Evolutionary conservation across 2,329 filamentous ascomycete genomes (phyloP).

Genomic region (Seiridium unicorne): DNA sequence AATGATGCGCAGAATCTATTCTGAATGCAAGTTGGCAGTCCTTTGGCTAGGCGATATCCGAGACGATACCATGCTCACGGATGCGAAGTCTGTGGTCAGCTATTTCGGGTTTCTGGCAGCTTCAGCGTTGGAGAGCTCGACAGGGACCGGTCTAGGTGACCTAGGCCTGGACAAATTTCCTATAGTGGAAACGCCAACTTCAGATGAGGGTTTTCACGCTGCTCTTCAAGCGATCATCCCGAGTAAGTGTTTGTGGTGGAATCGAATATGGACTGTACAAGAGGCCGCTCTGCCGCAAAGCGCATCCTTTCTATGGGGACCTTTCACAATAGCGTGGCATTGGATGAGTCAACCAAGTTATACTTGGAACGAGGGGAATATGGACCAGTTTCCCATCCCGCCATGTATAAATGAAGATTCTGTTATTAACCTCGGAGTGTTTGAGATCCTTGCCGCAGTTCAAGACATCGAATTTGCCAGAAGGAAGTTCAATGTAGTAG

Average conservation of each 20-base stretch:
- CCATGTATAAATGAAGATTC: too few species aligned
- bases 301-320: background rate
- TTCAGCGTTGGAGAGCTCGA: too few species aligned
- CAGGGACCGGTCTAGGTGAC: too few species aligned
- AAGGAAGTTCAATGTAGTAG: too few species aligned
- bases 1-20: background rate
- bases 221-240: background rate
- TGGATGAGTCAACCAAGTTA: background rate
- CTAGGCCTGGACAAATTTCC: too few species aligned
- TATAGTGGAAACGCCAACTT: background rate
- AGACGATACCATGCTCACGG: background rate
- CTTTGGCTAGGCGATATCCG: background rate
- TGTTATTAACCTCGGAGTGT: too few species aligned
- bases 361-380: background rate
- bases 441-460: too few species aligned
- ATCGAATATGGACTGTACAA: background rate
- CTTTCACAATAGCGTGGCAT: background rate
- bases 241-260: background rate
- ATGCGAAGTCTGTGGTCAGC: background rate
- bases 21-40: background rate
- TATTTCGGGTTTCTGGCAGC: background rate
- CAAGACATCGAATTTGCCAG: too few species aligned
- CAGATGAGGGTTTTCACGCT: background rate
- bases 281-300: background rate
- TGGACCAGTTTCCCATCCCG: too few species aligned